Base-by-base conservation (phyloP, 495 filamentous ascomycete species). In the Recurvomyces mirabilis region DNA sequence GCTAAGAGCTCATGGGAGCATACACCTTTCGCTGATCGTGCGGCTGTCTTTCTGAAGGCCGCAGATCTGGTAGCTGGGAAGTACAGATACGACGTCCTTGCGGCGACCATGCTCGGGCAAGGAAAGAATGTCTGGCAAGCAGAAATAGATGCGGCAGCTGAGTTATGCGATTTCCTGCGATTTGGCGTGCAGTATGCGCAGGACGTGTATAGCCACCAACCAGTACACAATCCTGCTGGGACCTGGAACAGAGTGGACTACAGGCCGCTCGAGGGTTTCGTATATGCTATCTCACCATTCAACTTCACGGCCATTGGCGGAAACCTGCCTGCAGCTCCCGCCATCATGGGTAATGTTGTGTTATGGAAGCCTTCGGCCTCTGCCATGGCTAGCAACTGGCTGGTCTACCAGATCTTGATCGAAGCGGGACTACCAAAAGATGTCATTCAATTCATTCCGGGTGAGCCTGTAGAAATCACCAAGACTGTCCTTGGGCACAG, bases 81-180 rank as follows among this genome's bases (percentile, higher is more conserved):
- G 64, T 94, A 95, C 67, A 75, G 87, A 53, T 93, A 93, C 61
- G 83, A 91, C 46, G 68, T 95, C 43, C 88, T 93, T 81, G 87
- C 88, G 5, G 74, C 86, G 28, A 95, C 87, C 6, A 93, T 95
- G 73, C 70, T 93, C 18, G 87, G 87, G 23, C 87, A 95, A 63
- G 87, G 87, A 50, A 95, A 95, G 72, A 94, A 93, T 62, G 83
- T 82, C 19, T 94, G 85, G 85, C 87, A 95, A 62, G 87, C 87
- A 15, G 87, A 95, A 73, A 93, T 95, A 52, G 87, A 95, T 64
- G 77, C 89, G 19, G 88, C 89, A 3, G 89, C 89, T 1, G 88
- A 96, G 69, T 65, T 93, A 31, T 78, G 74, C 52, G 88, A 96
- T 61, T 96, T 96, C 67, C 71, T 96, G 36, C 54, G 70, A 25